phyloP scores from a whole-genome alignment of 495 filamentous ascomycete species.

The Penicillium waksmanii region DNA sequence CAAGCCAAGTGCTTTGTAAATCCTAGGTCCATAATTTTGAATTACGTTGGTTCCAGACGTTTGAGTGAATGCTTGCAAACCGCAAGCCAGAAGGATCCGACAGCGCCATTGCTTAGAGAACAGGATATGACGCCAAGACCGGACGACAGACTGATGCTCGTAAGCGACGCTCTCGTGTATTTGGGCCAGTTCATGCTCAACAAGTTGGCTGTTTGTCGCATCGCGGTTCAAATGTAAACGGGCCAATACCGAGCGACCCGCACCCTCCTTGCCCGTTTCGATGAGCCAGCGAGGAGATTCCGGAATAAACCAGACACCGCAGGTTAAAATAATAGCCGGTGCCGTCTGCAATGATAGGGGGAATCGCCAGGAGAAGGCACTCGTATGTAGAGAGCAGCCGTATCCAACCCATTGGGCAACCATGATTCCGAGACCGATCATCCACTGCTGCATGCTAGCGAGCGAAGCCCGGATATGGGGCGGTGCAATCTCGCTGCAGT shows the following conservation, averaged over 20 bases:
- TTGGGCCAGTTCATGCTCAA: constrained; percentile 49
- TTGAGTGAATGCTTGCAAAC: constrained; percentile 58
- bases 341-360: constrained; percentile 58
- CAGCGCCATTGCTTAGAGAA: constrained; percentile 46
- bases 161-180: constrained; percentile 49
- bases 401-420: constrained; percentile 59
- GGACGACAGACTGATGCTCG: constrained; percentile 37
- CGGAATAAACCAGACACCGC: constrained; percentile 54
- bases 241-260: constrained; percentile 45
- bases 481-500: constrained; percentile 41
- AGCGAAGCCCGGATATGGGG: constrained; percentile 29
- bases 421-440: constrained; percentile 51
- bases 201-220: constrained; percentile 47
- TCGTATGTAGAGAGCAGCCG: constrained; percentile 52
- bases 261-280: constrained; percentile 50
- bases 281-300: constrained; percentile 63
- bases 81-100: constrained; percentile 54
- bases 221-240: constrained; percentile 42
- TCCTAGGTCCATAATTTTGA: constrained; percentile 53
- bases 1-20: constrained; percentile 54
- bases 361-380: constrained; percentile 57
- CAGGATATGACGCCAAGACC: constrained; percentile 50
- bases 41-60: constrained; percentile 57
- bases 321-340: constrained; percentile 51
- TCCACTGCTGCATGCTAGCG: constrained; percentile 45